phyloP scores from a whole-genome alignment of 192 early-diverging fungal species.

The Coemansia sp. region DNA sequence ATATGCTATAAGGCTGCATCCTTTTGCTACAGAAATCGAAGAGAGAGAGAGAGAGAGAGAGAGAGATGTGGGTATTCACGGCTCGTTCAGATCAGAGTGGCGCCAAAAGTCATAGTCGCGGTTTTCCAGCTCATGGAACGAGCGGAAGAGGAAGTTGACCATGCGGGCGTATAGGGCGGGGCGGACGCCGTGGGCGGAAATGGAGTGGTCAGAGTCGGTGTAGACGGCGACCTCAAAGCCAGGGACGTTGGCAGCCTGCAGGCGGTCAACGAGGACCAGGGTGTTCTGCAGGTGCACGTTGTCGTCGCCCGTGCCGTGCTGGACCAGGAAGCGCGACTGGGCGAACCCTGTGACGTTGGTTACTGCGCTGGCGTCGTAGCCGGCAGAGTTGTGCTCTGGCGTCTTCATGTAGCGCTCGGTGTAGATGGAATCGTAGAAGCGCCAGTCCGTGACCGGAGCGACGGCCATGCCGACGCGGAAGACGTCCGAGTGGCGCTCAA shows the following conservation, averaged over 20 bases:
- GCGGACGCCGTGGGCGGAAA: slow-evolving; percentile 71
- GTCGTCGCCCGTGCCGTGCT: slow-evolving; percentile 89
- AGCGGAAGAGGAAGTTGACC: slow-evolving; percentile 51
- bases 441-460: slow-evolving; percentile 94
- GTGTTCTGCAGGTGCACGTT: slow-evolving; percentile 93
- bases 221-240: slow-evolving; percentile 83
- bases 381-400: slow-evolving; percentile 65
- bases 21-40: no score
- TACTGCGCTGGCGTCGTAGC: slow-evolving; percentile 75
- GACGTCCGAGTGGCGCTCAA: slow-evolving; percentile 77
- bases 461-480: slow-evolving; percentile 87
- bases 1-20: no score
- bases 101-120: slow-evolving; percentile 40
- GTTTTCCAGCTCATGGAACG: slow-evolving; percentile 51
- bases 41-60: neutral
- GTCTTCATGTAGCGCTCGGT: slow-evolving; percentile 97
- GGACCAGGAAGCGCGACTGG: slow-evolving; percentile 69
- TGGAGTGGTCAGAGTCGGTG: slow-evolving; percentile 87
- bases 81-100: slow-evolving; percentile 25
- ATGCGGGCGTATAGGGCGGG: slow-evolving; percentile 58
- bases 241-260: slow-evolving; percentile 67
- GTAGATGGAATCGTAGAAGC: slow-evolving; percentile 83
- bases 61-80: neutral
- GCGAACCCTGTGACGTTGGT: slow-evolving; percentile 76
- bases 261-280: slow-evolving; percentile 64